Evolutionary conservation across 768 basidiomycete species (phyloP).

Genomic region (Coprinellus aureogranulatus): DNA sequence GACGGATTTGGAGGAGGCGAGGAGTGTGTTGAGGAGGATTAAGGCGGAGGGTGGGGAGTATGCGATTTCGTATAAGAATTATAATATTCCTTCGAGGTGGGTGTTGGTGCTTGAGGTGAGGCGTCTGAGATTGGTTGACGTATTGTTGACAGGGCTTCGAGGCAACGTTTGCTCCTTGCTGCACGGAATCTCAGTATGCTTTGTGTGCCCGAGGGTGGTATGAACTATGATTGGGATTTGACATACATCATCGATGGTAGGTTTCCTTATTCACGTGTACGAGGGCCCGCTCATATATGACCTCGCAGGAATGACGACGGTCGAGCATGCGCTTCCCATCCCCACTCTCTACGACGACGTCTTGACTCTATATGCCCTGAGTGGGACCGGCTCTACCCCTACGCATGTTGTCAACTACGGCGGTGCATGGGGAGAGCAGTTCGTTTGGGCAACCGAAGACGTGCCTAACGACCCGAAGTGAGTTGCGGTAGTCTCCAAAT

Average conservation of each 20-base stretch:
- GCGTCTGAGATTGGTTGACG: neutral
- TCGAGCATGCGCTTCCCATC: slow-evolving; percentile 70
- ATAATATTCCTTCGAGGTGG: slow-evolving; percentile 65
- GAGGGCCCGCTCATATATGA: neutral
- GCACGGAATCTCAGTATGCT: slow-evolving; percentile 65
- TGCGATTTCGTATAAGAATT: slow-evolving; percentile 77
- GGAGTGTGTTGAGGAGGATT: slow-evolving; percentile 63
- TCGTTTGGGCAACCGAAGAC: slow-evolving; percentile 64
- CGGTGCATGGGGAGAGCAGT: slow-evolving; percentile 65
- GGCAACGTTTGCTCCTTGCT: slow-evolving; percentile 61
- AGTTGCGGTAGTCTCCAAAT: slow-evolving; percentile 5
- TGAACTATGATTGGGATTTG: slow-evolving; percentile 78
- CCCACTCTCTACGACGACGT: slow-evolving; percentile 67
- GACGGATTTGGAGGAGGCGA: slow-evolving; percentile 58
- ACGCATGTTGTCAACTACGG: slow-evolving; percentile 79
- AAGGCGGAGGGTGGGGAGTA: slow-evolving; percentile 71
- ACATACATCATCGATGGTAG: slow-evolving; percentile 77
- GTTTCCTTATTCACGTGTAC: slow-evolving; percentile 7
- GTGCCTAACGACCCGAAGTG: slow-evolving; percentile 70
- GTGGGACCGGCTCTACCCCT: slow-evolving; percentile 71
- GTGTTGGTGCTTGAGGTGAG: slow-evolving; percentile 10
- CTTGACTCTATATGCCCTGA: slow-evolving; percentile 56
- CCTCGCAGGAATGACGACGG: slow-evolving; percentile 65
- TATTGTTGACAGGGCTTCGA: slow-evolving; percentile 48
- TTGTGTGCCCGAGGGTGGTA: slow-evolving; percentile 75